phyloP scores from a whole-genome alignment of 176 grass and related monocot genomes.

The Eleusine indica region DNA sequence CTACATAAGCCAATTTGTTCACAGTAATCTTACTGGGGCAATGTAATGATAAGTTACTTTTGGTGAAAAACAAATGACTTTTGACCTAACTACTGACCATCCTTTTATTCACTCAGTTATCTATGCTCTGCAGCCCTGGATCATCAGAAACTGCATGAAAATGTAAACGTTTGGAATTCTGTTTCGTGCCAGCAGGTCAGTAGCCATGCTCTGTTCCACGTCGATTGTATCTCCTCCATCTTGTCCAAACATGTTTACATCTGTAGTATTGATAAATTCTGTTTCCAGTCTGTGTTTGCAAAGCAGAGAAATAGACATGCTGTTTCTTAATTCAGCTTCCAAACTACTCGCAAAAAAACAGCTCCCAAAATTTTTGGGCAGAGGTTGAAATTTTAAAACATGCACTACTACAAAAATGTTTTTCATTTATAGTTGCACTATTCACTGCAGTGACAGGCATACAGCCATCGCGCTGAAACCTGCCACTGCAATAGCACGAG shows the following conservation, averaged over 20 bases:
- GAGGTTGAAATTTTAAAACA: not conserved
- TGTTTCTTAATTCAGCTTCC: not conserved
- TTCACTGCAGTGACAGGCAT: no score
- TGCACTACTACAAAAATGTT: no score
- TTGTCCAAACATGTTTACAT: not conserved
- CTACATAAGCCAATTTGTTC: not conserved
- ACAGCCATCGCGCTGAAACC: no score
- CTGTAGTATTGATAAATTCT: not conserved
- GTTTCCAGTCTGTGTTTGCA: not conserved
- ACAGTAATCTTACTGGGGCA: not conserved
- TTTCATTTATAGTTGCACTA: no score
- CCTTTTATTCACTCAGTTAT: not conserved
- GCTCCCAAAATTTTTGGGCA: not conserved
- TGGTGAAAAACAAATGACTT: not conserved
- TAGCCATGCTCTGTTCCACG: not conserved
- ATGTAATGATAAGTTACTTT: not conserved
- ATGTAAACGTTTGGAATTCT: not conserved
- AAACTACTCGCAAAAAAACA: no score
- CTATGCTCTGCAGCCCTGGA: not conserved
- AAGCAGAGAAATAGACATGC: not conserved
- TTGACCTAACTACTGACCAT: not conserved
- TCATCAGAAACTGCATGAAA: constrained; percentile 8
- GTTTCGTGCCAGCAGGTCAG: not conserved
- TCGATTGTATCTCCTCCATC: not conserved
- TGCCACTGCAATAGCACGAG: no score